Evolutionary conservation across 2,329 filamentous ascomycete genomes (phyloP).

Genomic region (Exophiala dermatitidis): DNA sequence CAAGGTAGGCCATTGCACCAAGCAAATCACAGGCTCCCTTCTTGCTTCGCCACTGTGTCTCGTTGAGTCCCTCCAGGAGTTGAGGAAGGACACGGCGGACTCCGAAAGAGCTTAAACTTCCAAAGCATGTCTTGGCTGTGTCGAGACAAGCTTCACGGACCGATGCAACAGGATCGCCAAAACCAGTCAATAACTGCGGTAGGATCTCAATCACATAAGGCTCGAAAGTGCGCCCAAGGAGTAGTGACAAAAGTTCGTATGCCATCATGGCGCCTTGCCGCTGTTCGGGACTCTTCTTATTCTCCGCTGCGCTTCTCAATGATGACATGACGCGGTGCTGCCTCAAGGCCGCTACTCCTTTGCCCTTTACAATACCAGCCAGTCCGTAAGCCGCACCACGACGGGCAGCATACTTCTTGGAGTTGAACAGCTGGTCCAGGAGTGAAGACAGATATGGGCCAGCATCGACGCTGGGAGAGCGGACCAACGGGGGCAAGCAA

Average conservation of each 20-base stretch:
- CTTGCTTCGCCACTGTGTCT: slow-evolving; percentile 96
- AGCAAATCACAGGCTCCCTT: slow-evolving; percentile 95
- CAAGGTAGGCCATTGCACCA: slow-evolving; percentile 96
- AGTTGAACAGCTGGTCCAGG: slow-evolving; percentile 71
- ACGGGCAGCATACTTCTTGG: slow-evolving; percentile 86
- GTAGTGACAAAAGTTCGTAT: slow-evolving; percentile 79
- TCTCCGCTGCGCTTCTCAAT: slow-evolving; percentile 76
- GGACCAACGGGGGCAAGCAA: slow-evolving; percentile 85
- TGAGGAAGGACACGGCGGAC: slow-evolving; percentile 92
- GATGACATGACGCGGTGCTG: slow-evolving; percentile 81
- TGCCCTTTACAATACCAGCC: slow-evolving; percentile 81
- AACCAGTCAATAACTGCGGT: slow-evolving; percentile 78
- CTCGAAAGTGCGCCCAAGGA: slow-evolving; percentile 85
- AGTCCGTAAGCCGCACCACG: slow-evolving; percentile 92
- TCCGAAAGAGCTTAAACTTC: slow-evolving; percentile 86
- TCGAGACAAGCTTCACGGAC: slow-evolving; percentile 90
- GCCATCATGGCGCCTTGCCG: slow-evolving; percentile 82
- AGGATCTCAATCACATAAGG: slow-evolving; percentile 95
- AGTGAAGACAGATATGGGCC: slow-evolving; percentile 74
- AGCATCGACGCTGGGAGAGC: slow-evolving; percentile 68
- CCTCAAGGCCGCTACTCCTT: slow-evolving; percentile 70
- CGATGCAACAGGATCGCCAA: slow-evolving; percentile 80
- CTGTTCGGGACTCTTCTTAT: slow-evolving; percentile 86
- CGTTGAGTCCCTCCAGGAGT: slow-evolving; percentile 82
- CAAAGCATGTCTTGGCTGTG: slow-evolving; percentile 89